These are phyloP conservation scores for Castanea mollissima DNA, from an alignment of 306 rosid genomes.

Conservation along the genomic window DNA sequence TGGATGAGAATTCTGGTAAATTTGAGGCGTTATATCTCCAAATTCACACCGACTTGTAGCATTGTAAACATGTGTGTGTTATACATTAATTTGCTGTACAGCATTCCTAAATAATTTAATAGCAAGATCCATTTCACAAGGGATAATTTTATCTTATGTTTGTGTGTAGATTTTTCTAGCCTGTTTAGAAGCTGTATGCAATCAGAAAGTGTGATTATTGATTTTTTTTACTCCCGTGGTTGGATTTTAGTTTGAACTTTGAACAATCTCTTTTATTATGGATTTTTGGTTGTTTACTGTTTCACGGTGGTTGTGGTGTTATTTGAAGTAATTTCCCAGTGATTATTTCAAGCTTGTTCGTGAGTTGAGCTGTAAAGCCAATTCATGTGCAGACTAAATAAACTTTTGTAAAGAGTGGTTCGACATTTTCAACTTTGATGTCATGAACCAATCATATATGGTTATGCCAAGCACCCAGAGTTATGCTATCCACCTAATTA, in stretches of 20 bases:
- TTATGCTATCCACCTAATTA: background rate
- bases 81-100: conserved; percentile 33
- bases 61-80: conserved; percentile 12
- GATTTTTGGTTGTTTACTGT: background rate
- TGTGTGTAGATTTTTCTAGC: background rate
- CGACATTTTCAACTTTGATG: background rate
- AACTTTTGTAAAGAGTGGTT: background rate
- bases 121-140: background rate
- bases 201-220: background rate
- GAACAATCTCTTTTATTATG: background rate
- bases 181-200: background rate
- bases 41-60: background rate
- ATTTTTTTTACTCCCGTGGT: background rate
- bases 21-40: background rate
- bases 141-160: background rate
- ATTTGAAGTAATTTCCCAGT: too few species aligned
- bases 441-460: background rate
- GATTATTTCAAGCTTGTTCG: background rate
- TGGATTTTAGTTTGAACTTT: background rate
- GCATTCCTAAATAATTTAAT: conserved; percentile 14
- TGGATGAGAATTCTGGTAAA: background rate
- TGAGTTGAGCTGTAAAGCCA: background rate
- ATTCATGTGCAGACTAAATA: background rate
- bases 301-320: background rate
- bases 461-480: background rate